Evolutionary conservation across 345 rosid genomes (phyloP).

Genomic region (Garcia nutans): DNA sequence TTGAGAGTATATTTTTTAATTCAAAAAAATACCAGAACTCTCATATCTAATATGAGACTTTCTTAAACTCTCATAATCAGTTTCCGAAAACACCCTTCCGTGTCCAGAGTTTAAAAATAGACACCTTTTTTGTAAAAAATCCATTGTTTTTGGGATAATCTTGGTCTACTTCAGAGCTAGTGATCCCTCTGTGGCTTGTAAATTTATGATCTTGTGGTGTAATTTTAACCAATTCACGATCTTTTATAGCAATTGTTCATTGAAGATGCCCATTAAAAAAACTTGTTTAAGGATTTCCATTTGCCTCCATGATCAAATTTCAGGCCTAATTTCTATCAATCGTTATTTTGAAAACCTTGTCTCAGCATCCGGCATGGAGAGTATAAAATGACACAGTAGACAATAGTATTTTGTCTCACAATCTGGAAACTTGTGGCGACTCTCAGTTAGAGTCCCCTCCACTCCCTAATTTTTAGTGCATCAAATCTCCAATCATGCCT

Average conservation of each 20-base stretch:
- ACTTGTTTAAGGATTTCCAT: no score
- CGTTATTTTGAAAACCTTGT: constrained; percentile 3
- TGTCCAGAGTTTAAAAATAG: no score
- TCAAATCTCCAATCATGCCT: neutral
- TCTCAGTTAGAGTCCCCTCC: neutral
- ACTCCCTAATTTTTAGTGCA: neutral
- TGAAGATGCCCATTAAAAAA: neutral
- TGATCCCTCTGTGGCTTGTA: neutral
- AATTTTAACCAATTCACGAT: neutral
- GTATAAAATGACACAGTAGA: neutral
- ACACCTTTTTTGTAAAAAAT: no score
- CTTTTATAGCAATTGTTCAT: neutral
- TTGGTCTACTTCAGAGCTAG: neutral
- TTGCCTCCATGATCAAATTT: neutral
- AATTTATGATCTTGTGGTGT: constrained; percentile 5
- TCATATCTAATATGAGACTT: no score
- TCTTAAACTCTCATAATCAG: no score
- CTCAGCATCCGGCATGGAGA: neutral
- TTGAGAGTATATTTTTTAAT: no score
- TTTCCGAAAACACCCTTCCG: no score
- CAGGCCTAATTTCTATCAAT: neutral
- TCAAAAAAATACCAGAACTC: no score
- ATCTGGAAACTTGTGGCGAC: neutral
- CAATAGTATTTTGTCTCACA: neutral
- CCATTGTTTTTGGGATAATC: neutral